Conservation (phyloP, 2,329 filamentous ascomycete species). For the Furcasterigmium furcatum region DNA sequence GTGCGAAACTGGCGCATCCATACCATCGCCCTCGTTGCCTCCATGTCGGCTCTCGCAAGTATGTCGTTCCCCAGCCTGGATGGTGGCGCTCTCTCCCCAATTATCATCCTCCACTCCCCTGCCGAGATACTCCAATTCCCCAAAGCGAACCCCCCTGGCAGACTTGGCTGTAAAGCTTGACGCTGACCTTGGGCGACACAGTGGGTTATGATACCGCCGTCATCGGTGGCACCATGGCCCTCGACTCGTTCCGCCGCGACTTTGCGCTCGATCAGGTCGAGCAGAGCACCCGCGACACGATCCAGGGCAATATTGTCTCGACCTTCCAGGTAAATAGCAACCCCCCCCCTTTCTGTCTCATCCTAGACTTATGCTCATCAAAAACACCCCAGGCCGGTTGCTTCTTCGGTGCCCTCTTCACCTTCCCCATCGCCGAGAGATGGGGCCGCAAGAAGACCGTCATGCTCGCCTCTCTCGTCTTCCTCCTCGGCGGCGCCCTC, state of each 20-base stretch:
- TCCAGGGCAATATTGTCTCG: slow-evolving; percentile 26
- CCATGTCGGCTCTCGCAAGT: slow-evolving; percentile 22
- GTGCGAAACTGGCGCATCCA: slow-evolving; percentile 23
- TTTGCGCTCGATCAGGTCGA: slow-evolving; percentile 23
- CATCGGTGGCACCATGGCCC: slow-evolving; percentile 34
- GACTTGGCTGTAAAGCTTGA: not conserved
- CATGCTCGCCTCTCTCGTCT: slow-evolving; percentile 38
- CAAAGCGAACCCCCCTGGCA: not conserved
- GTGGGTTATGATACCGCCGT: slow-evolving; percentile 34
- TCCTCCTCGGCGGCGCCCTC: slow-evolving; percentile 29
- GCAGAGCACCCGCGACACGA: slow-evolving; percentile 23
- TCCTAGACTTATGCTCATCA: slow-evolving; percentile 10
- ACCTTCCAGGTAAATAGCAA: slow-evolving; percentile 12
- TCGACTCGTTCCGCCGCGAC: slow-evolving; percentile 30
- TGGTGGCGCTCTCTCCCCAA: not conserved
- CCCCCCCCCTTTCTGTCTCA: too few species aligned
- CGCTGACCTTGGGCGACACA: slow-evolving; percentile 3
- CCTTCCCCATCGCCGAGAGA: slow-evolving; percentile 43
- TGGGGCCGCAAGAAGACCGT: slow-evolving; percentile 43
- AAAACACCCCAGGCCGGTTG: slow-evolving; percentile 31
- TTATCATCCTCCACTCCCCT: not conserved
- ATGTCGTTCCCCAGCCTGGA: slow-evolving; percentile 2
- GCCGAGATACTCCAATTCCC: not conserved
- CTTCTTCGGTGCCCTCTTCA: slow-evolving; percentile 34
- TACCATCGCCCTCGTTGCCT: slow-evolving; percentile 18